Percentiles rank a stretch among this genome's conserved stretches.
These are phyloP conservation scores for Debaryomycetaceae sp. DNA, from an alignment of 1,139 yeast species.

Conservation along the genomic window DNA sequence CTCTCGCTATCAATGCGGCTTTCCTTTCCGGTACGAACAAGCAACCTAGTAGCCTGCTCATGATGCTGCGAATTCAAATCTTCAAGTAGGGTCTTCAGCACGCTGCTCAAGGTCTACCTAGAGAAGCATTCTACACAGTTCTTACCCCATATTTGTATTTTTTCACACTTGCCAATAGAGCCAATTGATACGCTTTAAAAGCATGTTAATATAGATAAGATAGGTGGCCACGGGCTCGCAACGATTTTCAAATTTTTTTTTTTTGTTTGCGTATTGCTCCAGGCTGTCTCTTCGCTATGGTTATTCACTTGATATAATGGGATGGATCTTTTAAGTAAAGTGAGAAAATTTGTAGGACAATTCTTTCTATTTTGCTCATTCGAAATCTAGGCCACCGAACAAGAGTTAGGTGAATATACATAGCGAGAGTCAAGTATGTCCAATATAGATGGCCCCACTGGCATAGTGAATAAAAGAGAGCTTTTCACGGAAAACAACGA, in stretches of 20 bases:
- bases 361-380: neutral
- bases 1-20: neutral
- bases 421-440: neutral
- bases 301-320: neutral
- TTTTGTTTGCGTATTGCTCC: neutral
- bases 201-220: neutral
- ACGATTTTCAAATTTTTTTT: neutral
- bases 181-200: neutral
- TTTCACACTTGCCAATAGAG: neutral
- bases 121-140: neutral
- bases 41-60: neutral
- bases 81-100: too few species aligned
- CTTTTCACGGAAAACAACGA: constrained; percentile 36
- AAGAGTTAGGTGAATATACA: neutral
- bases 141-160: neutral
- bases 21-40: neutral
- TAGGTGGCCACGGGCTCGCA: neutral
- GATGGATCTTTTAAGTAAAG: neutral
- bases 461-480: constrained; percentile 22
- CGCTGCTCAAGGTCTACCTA: too few species aligned
- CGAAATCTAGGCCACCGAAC: neutral
- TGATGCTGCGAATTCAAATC: too few species aligned
- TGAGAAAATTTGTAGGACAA: neutral
- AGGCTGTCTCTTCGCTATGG: neutral
- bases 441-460: constrained; percentile 2